Base-by-base conservation (phyloP, 345 rosid species). In the Tarenaya hassleriana region DNA sequence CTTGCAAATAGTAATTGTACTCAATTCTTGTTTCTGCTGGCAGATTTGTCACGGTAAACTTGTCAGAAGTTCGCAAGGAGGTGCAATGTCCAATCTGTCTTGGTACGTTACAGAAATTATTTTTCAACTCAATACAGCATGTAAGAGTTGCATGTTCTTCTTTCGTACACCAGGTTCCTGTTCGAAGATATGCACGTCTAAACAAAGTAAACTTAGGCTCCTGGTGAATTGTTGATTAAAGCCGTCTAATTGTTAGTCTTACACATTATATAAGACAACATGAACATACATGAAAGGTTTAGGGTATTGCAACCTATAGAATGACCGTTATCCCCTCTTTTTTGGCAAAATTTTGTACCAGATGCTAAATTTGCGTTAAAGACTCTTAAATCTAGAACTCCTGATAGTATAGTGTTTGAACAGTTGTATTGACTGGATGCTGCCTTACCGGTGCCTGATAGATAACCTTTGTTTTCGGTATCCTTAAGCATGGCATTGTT, bases 31-130 rank as follows among this genome's bases (percentile, higher is more conserved):
- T 13, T 32, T 17, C 16, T 34, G 7, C 15, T 35, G 13, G 41
- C 55, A 50, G 55, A 50, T 6, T 16, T 34, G 5, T 1, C 9
- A 32, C 5, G 20, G 7, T 7, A 9, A 35, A 50, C 10, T 1
- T 34, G 16, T 50, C 10, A 1, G 9, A 34, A 7, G 10, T 16
- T 15, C 55, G 29, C 16, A 34, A 50, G 16, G 1, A 5, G 4
- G 29, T 50, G 27, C 21, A 50, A 35, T 35, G 55, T 33, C 55
- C 55, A 34, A 34, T 50, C 39, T 50, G 55, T 50, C 8, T 50
- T 15, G 55, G 55, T 50, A 50, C 14, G 21, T 50, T 49, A 3
- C 10, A 50, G 27, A 32, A 32, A 5, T 34, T 50, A 10, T 50
- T 18, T 34, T 4, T 33, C 13, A 32, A 4, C 10, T 34, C 19